A percentile compares a stretch with the other conserved stretches of the same genome.
Evolutionary conservation across 2,329 filamentous ascomycete genomes (phyloP).

Genomic region (Neoascochyta sp.): DNA sequence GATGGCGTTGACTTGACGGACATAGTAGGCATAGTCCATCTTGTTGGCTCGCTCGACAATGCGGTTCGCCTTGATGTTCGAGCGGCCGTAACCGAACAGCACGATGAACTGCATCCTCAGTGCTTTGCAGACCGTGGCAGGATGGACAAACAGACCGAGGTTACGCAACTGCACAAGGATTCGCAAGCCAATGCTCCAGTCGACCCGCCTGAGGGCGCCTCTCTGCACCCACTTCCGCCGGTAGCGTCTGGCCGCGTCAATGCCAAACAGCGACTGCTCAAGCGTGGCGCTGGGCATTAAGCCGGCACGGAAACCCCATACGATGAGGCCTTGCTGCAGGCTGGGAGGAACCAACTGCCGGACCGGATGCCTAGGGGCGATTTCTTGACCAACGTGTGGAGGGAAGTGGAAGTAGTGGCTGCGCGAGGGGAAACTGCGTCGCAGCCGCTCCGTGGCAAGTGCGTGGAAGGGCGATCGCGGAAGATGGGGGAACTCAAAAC

Average conservation of each 20-base stretch:
- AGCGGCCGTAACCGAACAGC: constrained; percentile 28
- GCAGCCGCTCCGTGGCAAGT: constrained; percentile 16
- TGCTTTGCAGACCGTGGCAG: constrained; percentile 23
- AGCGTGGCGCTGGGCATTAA: constrained; percentile 20
- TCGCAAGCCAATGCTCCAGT: constrained; percentile 30
- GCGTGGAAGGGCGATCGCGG: constrained; percentile 23
- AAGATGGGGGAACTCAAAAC: constrained; percentile 14
- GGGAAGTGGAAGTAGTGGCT: constrained; percentile 18
- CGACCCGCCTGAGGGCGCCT: constrained; percentile 13
- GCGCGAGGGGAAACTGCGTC: constrained; percentile 10
- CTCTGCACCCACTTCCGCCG: constrained; percentile 16
- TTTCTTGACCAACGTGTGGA: constrained; percentile 4
- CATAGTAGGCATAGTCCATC: constrained; percentile 19
- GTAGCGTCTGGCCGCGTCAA: constrained; percentile 17
- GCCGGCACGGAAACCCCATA: constrained; percentile 34
- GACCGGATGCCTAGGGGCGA: constrained; percentile 21
- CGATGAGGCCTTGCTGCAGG: constrained; percentile 29
- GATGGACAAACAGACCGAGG: constrained; percentile 23
- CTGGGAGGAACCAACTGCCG: constrained; percentile 21
- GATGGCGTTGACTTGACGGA: constrained; percentile 24
- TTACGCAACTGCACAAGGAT: constrained; percentile 28
- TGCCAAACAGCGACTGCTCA: constrained; percentile 23
- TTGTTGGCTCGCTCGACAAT: constrained; percentile 21
- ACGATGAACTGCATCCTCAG: constrained; percentile 26
- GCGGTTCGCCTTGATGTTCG: constrained; percentile 20